A percentile compares a stretch with the other conserved stretches of the same genome.
Conservation (phyloP, 176 grass and related monocot genomes). For the Musa schizocarpa region DNA sequence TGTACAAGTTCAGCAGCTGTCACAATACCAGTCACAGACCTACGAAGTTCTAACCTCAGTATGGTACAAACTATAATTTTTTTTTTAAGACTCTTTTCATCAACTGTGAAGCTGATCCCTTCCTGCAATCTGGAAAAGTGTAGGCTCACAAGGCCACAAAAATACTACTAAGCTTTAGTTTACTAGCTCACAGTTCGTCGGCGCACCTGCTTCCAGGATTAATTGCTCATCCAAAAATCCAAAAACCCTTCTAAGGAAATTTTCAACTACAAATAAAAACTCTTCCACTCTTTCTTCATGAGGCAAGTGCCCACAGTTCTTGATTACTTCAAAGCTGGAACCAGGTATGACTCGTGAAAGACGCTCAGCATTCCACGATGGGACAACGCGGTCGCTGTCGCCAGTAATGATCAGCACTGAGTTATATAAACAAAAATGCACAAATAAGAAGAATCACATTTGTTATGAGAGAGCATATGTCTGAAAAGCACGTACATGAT, state of each 20-base stretch:
- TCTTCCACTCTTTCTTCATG: conserved; percentile 78
- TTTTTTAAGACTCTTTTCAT: too few species aligned
- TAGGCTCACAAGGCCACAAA: too few species aligned
- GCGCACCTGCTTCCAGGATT: conserved; percentile 2
- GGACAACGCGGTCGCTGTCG: conserved; percentile 68
- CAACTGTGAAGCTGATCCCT: too few species aligned
- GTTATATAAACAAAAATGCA: background rate
- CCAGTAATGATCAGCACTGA: conserved; percentile 81
- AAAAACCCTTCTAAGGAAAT: conserved; percentile 48
- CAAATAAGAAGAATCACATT: background rate
- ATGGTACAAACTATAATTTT: too few species aligned
- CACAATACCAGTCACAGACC: too few species aligned
- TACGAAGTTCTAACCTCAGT: too few species aligned
- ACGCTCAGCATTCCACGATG: conserved; percentile 69
- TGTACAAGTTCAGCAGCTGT: too few species aligned
- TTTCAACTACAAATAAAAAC: conserved; percentile 47
- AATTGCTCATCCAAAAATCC: conserved; percentile 28
- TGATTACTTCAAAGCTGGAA: conserved; percentile 59
- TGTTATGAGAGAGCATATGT: background rate
- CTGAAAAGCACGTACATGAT: background rate
- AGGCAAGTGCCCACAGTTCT: conserved; percentile 75
- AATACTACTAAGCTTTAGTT: too few species aligned
- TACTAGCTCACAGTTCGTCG: too few species aligned
- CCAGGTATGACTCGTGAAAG: conserved; percentile 46
- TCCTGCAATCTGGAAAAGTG: too few species aligned